Evolutionary conservation across 2,329 filamentous ascomycete species (phyloP), one percentile per base, ranked within the genome.

Genomic region (Hymenoscyphus repandus): DNA sequence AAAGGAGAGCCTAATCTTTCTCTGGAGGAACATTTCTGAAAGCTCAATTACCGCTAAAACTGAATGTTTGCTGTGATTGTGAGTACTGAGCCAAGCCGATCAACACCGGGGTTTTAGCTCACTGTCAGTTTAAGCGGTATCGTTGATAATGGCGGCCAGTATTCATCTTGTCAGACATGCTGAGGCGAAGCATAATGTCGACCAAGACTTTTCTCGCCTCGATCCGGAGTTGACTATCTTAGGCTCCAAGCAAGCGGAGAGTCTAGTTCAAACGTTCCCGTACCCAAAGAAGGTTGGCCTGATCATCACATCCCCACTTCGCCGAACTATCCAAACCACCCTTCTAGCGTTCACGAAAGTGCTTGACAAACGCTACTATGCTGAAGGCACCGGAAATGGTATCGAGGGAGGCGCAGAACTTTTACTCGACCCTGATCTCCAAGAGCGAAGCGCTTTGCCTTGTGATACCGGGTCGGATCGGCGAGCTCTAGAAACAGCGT

Each of bases 151-250:
- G 9, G 32, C 9, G 32, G 13, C 9, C 32, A 44, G 15, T 31
- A 34, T 49, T 15, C 46, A 49, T 42, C 36, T 51, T 9, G 78
- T 88, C 61, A 83, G 85, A 68, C 85, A 88, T 67, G 85, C 83
- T 12, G 74, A 88, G 70, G 90, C 88, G 69, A 80, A 79, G 64
- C 90, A 95, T 76, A 95, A 95, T 68, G 76, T 91, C 62, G 74
- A 64, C 55, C 62, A 73, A 33, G 88, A 90, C 69, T 84, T 89
- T 64, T 65, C 72, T 56, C 73, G 93, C 36, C 82, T 66, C 18
- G 90, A 95, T 64, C 89, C 90, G 1, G 72, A 80, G 51, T 77
- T 95, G 47, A 95, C 90, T 1, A 73, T 79, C 1, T 74, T 83
- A 15, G 90, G 90, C 61, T 74, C 83, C 64, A 65, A 82, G 57